Evolutionary conservation across 345 rosid genomes (phyloP).

Genomic region (Draba incana): DNA sequence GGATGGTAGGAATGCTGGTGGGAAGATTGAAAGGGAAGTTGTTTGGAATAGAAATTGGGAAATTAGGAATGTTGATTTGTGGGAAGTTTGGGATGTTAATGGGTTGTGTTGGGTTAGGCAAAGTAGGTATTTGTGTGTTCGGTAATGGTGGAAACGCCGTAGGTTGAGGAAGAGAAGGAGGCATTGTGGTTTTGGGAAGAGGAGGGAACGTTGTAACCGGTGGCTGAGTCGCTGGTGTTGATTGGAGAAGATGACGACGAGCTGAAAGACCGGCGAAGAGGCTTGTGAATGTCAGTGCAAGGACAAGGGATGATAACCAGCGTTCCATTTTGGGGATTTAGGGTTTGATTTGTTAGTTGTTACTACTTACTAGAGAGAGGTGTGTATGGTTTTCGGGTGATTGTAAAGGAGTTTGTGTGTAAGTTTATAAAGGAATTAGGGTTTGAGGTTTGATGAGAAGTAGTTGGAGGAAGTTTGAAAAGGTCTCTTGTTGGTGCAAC

Average conservation of each 20-base stretch:
- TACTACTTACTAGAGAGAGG: background rate
- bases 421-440: slow-evolving; percentile 20
- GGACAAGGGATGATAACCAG: slow-evolving; percentile 24
- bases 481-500: slow-evolving; percentile 22
- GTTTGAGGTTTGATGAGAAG: slow-evolving; percentile 34
- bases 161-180: slow-evolving; percentile 31
- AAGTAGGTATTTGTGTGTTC: slow-evolving; percentile 24
- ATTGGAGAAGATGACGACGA: slow-evolving; percentile 36
- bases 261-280: slow-evolving; percentile 34
- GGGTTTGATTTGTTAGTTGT: background rate
- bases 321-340: slow-evolving; percentile 16
- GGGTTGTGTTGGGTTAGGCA: slow-evolving; percentile 39
- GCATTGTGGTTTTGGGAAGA: slow-evolving; percentile 31
- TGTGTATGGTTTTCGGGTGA: background rate
- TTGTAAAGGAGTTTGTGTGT: slow-evolving; percentile 18
- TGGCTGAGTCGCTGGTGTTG: slow-evolving; percentile 32
- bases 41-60: slow-evolving; percentile 35
- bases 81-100: slow-evolving; percentile 40
- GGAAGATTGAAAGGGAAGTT: slow-evolving; percentile 43
- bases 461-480: slow-evolving; percentile 10
- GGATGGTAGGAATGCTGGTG: slow-evolving; percentile 32
- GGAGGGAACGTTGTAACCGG: slow-evolving; percentile 40
- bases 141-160: slow-evolving; percentile 33
- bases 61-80: slow-evolving; percentile 39
- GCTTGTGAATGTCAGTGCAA: slow-evolving; percentile 41